Conservation (phyloP, 176 grass and related monocot species). For the Oropetium thomaeum region DNA sequence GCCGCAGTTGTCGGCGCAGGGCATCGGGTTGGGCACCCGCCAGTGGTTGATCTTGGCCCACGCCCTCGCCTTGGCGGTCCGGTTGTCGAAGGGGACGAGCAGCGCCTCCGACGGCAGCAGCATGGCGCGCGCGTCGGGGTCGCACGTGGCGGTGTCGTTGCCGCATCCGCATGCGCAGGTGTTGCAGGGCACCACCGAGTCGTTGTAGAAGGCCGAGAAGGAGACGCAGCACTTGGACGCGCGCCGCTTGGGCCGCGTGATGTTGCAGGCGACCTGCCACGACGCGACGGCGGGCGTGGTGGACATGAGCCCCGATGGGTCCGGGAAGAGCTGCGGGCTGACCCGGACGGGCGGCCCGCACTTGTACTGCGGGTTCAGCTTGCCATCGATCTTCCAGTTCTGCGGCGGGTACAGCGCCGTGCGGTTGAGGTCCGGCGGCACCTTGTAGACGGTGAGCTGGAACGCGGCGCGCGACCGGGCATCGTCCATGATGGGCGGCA, state of each 20-base stretch:
- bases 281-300: constrained; percentile 60
- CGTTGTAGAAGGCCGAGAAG: constrained; percentile 85
- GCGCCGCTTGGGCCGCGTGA: constrained; percentile 57
- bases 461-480: constrained; percentile 69
- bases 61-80: constrained; percentile 61
- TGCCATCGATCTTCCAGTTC: constrained; percentile 77
- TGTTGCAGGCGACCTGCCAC: constrained; percentile 93
- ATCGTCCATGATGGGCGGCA: constrained; percentile 64
- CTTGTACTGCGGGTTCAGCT: constrained; percentile 64
- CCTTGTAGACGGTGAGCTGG: constrained; percentile 81
- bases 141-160: constrained; percentile 42
- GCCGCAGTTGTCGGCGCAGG: constrained; percentile 73
- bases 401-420: constrained; percentile 71
- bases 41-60: constrained; percentile 92
- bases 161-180: constrained; percentile 76
- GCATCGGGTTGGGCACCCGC: constrained; percentile 47
- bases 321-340: constrained; percentile 73
- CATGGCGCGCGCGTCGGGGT: constrained; percentile 46
- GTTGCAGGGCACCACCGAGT: constrained; percentile 72
- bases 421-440: constrained; percentile 89
- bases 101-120: constrained; percentile 78
- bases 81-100: constrained; percentile 71
- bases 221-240: constrained; percentile 77
- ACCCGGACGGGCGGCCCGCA: constrained; percentile 71
- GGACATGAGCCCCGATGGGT: constrained; percentile 70